Percentiles rank a stretch among this genome's conserved stretches.
Conservation (phyloP, 495 filamentous ascomycete species). For the Tuber borchii region DNA sequence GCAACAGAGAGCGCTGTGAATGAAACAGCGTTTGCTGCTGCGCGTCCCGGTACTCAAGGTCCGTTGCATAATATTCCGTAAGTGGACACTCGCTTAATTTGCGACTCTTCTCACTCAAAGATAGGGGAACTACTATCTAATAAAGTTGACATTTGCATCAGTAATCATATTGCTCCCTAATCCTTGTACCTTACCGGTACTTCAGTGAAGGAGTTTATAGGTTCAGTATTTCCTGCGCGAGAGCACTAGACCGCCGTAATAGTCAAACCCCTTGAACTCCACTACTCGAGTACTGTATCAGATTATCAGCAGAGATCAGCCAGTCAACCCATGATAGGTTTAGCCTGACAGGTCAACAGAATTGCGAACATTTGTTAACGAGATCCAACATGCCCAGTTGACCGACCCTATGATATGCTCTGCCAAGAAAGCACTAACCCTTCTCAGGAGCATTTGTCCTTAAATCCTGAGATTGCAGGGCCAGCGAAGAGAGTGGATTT, state of each 20-base stretch:
- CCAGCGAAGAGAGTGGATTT: background rate
- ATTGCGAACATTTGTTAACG: background rate
- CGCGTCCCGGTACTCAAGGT: background rate
- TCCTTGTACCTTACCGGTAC: background rate
- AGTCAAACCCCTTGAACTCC: background rate
- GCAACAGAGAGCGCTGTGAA: background rate
- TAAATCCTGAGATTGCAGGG: background rate
- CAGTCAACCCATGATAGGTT: background rate
- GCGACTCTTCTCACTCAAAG: background rate
- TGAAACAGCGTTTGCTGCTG: background rate
- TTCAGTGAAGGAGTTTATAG: background rate
- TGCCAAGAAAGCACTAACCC: background rate
- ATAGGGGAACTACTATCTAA: background rate
- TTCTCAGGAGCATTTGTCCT: background rate
- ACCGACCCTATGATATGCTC: background rate
- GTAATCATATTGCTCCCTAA: background rate
- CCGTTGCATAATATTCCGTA: background rate
- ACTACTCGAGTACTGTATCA: too few species aligned
- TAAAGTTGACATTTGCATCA: background rate
- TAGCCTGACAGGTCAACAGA: background rate
- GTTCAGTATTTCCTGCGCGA: background rate
- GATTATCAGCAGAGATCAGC: background rate
- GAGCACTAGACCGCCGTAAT: background rate
- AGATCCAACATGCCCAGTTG: background rate
- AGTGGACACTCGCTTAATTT: background rate